A percentile compares a stretch with the other conserved stretches of the same genome.
Evolutionary conservation across 768 basidiomycete species (phyloP).

Genomic region (Podaxis sp.): DNA sequence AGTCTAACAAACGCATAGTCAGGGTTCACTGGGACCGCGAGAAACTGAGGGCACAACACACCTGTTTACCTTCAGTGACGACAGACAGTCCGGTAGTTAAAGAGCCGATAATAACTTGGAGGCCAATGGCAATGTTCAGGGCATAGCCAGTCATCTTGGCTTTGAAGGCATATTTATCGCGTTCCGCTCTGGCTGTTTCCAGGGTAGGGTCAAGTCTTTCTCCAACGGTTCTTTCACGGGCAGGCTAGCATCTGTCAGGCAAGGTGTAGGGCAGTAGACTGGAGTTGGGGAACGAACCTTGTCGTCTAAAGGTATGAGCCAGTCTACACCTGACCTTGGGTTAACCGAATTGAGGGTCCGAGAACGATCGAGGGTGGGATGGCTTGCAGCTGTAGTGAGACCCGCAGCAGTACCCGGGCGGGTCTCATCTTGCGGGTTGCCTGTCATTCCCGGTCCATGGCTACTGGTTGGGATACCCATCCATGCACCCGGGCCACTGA

Average conservation of each 20-base stretch:
- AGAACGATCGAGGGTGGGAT: not conserved
- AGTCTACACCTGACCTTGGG: constrained; percentile 33
- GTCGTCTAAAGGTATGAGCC: constrained; percentile 37
- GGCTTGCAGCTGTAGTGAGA: not conserved
- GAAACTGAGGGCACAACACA: constrained; percentile 19
- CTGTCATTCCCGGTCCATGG: not conserved
- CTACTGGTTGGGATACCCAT: not conserved
- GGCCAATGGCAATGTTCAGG: constrained; percentile 51
- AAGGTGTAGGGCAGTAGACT: not conserved
- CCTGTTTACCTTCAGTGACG: constrained; percentile 41
- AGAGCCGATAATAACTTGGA: constrained; percentile 65
- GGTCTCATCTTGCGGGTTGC: not conserved
- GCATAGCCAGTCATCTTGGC: constrained; percentile 40
- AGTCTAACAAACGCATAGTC: constrained; percentile 27
- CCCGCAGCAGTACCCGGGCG: not conserved
- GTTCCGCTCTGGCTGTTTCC: constrained; percentile 43
- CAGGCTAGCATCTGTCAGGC: not conserved
- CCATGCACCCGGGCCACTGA: not conserved
- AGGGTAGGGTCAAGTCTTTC: constrained; percentile 59
- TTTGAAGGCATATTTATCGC: constrained; percentile 46
- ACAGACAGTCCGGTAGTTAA: constrained; percentile 63
- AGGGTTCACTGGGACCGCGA: not conserved
- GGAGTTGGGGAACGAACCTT: constrained; percentile 21
- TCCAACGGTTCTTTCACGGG: constrained; percentile 38
- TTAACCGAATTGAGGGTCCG: constrained; percentile 1